Conservation (phyloP, 2,329 filamentous ascomycete genomes). For the Pseudocercospora fijiensis region DNA sequence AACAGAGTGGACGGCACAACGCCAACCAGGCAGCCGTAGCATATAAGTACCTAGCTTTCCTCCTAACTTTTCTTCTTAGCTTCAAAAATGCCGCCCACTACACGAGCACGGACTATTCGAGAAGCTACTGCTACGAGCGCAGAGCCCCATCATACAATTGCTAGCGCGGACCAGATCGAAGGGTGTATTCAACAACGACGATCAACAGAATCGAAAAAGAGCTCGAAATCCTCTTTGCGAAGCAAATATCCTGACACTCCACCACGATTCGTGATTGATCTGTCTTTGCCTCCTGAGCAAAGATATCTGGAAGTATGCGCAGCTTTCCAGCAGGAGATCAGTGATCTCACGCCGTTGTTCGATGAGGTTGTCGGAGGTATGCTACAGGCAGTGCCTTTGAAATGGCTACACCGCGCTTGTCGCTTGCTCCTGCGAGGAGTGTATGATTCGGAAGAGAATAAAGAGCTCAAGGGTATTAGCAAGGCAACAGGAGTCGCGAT, state of each 20-base stretch:
- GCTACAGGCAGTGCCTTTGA: conserved; percentile 33
- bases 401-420: conserved; percentile 41
- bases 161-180: conserved; percentile 8
- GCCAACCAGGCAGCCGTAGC: conserved; percentile 1
- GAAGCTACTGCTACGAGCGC: conserved; percentile 17
- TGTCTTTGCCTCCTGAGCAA: conserved; percentile 53
- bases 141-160: conserved; percentile 18
- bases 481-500: conserved; percentile 53
- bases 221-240: conserved; percentile 2
- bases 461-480: conserved; percentile 61
- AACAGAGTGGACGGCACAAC: not conserved
- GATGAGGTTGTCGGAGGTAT: conserved; percentile 49
- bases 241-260: conserved; percentile 21
- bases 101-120: conserved; percentile 16
- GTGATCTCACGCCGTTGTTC: conserved; percentile 51
- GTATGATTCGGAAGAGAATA: conserved; percentile 56
- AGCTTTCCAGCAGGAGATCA: conserved; percentile 48
- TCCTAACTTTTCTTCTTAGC: conserved; percentile 16
- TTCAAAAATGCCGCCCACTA: conserved; percentile 16
- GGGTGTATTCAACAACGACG: conserved; percentile 1
- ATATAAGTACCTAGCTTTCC: conserved; percentile 2
- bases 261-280: conserved; percentile 48
- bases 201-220: not conserved
- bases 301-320: conserved; percentile 53
- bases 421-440: conserved; percentile 53